phyloP scores from a whole-genome alignment of 2,329 filamentous ascomycete species.

The Rhinocladiella similis region DNA sequence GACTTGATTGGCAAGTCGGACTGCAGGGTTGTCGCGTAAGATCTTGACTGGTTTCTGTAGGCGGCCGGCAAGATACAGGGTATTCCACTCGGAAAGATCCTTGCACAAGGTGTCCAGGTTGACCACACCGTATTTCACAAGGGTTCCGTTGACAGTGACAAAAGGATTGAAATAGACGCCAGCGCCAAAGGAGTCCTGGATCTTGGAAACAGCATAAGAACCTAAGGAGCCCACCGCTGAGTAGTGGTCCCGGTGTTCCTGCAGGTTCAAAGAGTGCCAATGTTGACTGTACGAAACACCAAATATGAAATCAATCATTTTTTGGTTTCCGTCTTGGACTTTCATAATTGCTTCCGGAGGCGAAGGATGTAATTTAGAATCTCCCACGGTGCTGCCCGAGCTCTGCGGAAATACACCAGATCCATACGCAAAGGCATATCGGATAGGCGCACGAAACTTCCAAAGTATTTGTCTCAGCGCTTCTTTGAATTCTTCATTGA shows the following conservation, averaged over 20 bases:
- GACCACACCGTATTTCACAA: conserved; percentile 98
- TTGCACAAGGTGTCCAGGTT: conserved; percentile 85
- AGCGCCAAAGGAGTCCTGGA: conserved; percentile 86
- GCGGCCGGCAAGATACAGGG: conserved; percentile 91
- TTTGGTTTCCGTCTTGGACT: conserved; percentile 82
- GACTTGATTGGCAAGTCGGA: conserved; percentile 92
- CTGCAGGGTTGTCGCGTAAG: conserved; percentile 85
- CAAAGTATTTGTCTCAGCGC: conserved; percentile 82
- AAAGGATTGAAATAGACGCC: conserved; percentile 98
- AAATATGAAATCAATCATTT: conserved; percentile 99
- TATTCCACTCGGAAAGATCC: conserved; percentile 89
- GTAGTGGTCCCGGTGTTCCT: conserved; percentile 88
- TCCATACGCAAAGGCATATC: conserved; percentile 96
- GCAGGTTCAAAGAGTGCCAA: conserved; percentile 92
- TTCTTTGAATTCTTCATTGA: conserved; percentile 95
- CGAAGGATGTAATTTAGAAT: conserved; percentile 71
- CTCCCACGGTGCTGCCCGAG: conserved; percentile 41
- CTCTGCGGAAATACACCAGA: conserved; percentile 91
- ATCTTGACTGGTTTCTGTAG: conserved; percentile 99
- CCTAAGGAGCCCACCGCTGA: conserved; percentile 80
- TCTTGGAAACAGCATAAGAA: conserved; percentile 77
- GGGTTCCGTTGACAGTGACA: conserved; percentile 87
- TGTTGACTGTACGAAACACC: conserved; percentile 93
- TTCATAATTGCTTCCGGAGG: conserved; percentile 78
- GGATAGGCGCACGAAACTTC: conserved; percentile 88